phyloP scores from a whole-genome alignment of 495 filamentous ascomycete species.

The Tuber umbilicatum region DNA sequence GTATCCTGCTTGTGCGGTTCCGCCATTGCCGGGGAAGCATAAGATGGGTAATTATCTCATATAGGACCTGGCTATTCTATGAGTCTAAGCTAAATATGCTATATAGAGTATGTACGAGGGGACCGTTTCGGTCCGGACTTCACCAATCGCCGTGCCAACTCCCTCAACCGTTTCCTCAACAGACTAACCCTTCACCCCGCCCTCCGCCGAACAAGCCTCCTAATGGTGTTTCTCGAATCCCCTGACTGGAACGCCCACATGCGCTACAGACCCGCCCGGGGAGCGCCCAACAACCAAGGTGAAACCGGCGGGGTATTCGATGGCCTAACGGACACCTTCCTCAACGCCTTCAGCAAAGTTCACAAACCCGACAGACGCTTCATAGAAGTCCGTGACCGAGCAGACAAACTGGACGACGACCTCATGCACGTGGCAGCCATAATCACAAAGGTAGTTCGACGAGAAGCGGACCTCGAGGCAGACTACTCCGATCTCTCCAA shows the following conservation, averaged over 20 bases:
- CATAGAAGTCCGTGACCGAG: conserved; percentile 85
- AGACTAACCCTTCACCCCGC: conserved; percentile 82
- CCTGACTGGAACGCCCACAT: conserved; percentile 95
- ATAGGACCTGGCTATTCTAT: conserved; percentile 20
- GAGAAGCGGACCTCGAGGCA: conserved; percentile 79
- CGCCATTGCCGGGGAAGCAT: conserved; percentile 94
- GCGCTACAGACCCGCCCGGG: conserved; percentile 63
- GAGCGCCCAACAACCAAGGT: conserved; percentile 43
- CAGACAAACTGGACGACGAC: conserved; percentile 92
- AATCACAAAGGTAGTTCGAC: conserved; percentile 75
- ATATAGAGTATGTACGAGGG: conserved; percentile 76
- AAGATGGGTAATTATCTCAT: conserved; percentile 58
- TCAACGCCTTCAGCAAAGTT: conserved; percentile 94
- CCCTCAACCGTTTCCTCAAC: conserved; percentile 82
- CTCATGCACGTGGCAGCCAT: conserved; percentile 89
- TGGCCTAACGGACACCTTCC: conserved; percentile 87
- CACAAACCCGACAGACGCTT: conserved; percentile 93
- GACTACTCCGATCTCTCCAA: conserved; percentile 84
- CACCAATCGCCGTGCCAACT: conserved; percentile 80
- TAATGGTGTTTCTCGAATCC: conserved; percentile 85
- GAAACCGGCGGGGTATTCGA: conserved; percentile 69
- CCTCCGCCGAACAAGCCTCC: conserved; percentile 70
- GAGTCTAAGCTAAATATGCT: conserved; percentile 18
- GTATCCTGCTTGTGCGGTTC: conserved; percentile 85
- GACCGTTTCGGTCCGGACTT: conserved; percentile 93